Percentiles rank a stretch among this genome's conserved stretches.
phyloP scores from a whole-genome alignment of 176 grass and related monocot species.

The Thalia dealbata region DNA sequence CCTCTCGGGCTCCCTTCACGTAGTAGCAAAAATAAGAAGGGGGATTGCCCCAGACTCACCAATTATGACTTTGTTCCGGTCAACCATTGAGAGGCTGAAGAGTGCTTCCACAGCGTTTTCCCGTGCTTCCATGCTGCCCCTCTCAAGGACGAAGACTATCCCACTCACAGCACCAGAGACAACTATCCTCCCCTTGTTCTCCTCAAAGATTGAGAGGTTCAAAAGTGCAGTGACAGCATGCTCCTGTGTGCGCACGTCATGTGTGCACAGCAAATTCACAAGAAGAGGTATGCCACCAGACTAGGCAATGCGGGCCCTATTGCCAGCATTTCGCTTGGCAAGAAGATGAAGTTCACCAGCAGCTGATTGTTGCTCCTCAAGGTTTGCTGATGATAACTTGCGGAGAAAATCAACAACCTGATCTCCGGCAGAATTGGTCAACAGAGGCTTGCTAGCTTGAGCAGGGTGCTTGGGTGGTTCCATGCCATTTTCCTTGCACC shows the following conservation, averaged over 20 bases:
- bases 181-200: conserved; percentile 19
- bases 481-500: conserved; percentile 12
- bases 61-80: conserved; percentile 16
- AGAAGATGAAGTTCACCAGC: conserved; percentile 18
- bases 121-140: conserved; percentile 22
- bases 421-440: neutral
- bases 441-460: conserved; percentile 6
- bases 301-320: conserved; percentile 10
- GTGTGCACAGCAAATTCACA: conserved; percentile 7
- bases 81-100: conserved; percentile 20
- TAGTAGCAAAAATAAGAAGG: conserved; percentile 14
- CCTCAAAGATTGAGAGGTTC: conserved; percentile 21
- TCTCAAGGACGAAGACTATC: conserved; percentile 16
- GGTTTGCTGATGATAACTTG: conserved; percentile 9
- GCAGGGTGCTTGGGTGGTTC: conserved; percentile 9
- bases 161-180: conserved; percentile 4
- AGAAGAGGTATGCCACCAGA: conserved; percentile 16
- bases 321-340: conserved; percentile 18
- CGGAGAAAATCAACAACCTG: conserved; percentile 8
- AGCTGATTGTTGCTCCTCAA: conserved; percentile 10
- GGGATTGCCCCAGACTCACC: conserved; percentile 17
- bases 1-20: conserved; percentile 16
- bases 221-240: conserved; percentile 18
- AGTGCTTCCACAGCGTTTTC: conserved; percentile 17
- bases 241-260: conserved; percentile 9